phyloP scores from a whole-genome alignment of 2,329 filamentous ascomycete species.

The Apiospora saccharicola region DNA sequence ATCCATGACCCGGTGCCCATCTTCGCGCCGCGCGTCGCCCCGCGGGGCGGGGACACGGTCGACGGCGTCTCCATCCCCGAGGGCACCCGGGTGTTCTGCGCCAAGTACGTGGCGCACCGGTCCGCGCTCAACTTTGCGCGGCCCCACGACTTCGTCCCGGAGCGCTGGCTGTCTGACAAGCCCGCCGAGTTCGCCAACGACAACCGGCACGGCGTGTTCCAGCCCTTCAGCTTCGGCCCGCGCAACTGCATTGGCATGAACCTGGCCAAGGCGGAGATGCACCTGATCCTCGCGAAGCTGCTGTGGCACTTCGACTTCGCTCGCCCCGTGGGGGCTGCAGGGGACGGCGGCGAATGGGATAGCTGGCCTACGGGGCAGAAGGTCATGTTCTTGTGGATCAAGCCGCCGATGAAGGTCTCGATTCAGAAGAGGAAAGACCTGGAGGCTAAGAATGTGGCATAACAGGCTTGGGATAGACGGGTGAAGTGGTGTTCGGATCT shows the following conservation, averaged over 20 bases:
- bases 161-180: conserved; percentile 44
- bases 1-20: conserved; percentile 47
- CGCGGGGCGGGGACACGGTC: conserved; percentile 37
- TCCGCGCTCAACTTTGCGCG: conserved; percentile 46
- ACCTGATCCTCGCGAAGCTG: conserved; percentile 44
- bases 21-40: conserved; percentile 35
- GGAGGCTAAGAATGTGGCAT: not conserved
- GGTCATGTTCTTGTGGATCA: conserved; percentile 1
- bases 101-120: conserved; percentile 47
- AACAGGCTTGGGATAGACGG: not conserved
- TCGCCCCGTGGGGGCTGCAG: not conserved
- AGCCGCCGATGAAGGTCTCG: not conserved
- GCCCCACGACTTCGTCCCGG: conserved; percentile 47
- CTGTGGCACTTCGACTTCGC: conserved; percentile 43
- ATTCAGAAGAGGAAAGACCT: not conserved
- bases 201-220: conserved; percentile 40
- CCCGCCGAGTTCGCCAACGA: conserved; percentile 42
- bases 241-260: conserved; percentile 50
- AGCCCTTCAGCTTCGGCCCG: conserved; percentile 48
- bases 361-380: not conserved
- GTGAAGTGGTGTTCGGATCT: too few species aligned
- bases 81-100: conserved; percentile 37
- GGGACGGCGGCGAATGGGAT: not conserved
- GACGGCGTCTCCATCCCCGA: conserved; percentile 37
- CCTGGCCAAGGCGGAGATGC: conserved; percentile 46